A percentile compares a stretch with the other conserved stretches of the same genome.
These are phyloP conservation scores for Toxicodendron radicans DNA, from an alignment of 345 rosid genomes.

Conservation along the genomic window DNA sequence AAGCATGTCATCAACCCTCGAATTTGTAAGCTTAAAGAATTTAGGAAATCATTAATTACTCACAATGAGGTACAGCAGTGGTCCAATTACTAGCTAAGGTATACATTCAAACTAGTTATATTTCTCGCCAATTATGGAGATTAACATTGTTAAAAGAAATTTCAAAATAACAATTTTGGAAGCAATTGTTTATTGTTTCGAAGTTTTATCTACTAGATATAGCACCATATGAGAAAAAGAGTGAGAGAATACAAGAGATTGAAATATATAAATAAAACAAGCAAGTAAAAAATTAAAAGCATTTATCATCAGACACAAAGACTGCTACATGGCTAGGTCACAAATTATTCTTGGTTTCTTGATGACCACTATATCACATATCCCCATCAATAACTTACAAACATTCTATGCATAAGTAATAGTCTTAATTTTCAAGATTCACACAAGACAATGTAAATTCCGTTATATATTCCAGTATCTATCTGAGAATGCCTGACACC, in stretches of 20 bases:
- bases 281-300: neutral
- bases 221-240: neutral
- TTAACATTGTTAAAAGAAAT: neutral
- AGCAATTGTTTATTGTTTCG: neutral
- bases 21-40: neutral
- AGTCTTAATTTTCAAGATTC: neutral
- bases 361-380: neutral
- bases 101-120: neutral
- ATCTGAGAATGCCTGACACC: neutral
- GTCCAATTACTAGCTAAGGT: neutral
- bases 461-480: no score
- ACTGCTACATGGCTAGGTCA: neutral
- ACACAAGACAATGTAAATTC: neutral
- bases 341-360: neutral
- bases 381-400: neutral
- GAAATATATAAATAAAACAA: no score
- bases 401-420: neutral
- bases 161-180: neutral
- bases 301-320: neutral
- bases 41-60: neutral
- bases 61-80: neutral
- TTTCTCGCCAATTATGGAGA: neutral
- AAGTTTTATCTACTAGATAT: neutral
- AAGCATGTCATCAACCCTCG: neutral
- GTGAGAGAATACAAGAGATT: neutral